Conservation (phyloP, 2,329 filamentous ascomycete genomes). For the Dactylellina haptotyla region DNA sequence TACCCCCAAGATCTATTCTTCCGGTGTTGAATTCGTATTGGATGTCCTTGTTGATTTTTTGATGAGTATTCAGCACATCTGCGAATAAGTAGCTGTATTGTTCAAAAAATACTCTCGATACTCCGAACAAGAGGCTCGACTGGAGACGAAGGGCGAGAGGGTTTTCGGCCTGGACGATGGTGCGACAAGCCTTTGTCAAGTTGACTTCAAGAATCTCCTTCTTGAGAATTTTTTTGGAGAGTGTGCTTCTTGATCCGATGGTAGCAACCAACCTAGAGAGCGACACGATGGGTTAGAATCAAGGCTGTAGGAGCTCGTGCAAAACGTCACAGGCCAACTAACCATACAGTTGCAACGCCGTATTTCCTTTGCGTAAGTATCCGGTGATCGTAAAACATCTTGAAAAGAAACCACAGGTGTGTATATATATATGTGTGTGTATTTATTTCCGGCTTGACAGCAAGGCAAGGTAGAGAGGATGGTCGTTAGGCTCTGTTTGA, state of each 20-base stretch:
- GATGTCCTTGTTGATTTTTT: slow-evolving; percentile 68
- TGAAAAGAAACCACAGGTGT: neutral
- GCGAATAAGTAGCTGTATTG: slow-evolving; percentile 86
- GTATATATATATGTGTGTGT: slow-evolving; percentile 1
- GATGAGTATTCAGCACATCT: slow-evolving; percentile 79
- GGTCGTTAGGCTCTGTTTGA: too few species aligned
- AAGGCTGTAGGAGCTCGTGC: neutral
- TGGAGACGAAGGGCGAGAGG: slow-evolving; percentile 91
- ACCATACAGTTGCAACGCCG: slow-evolving; percentile 96
- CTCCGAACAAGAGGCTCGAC: slow-evolving; percentile 75
- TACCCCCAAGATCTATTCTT: slow-evolving; percentile 26
- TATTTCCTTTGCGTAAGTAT: slow-evolving; percentile 85
- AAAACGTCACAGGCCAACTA: slow-evolving; percentile 58
- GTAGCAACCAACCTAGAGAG: slow-evolving; percentile 84
- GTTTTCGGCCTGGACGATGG: slow-evolving; percentile 84
- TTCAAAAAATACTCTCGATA: slow-evolving; percentile 76
- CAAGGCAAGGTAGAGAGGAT: neutral
- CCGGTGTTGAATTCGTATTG: slow-evolving; percentile 15
- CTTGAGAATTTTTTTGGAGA: slow-evolving; percentile 76
- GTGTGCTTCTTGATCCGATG: slow-evolving; percentile 75
- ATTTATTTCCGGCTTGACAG: neutral
- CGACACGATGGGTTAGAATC: neutral
- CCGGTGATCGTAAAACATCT: slow-evolving; percentile 58
- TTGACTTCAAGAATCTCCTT: slow-evolving; percentile 91
- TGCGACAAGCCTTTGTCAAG: slow-evolving; percentile 84